Base-by-base conservation (phyloP, 768 basidiomycete genomes). In the Hericium alpestre region DNA sequence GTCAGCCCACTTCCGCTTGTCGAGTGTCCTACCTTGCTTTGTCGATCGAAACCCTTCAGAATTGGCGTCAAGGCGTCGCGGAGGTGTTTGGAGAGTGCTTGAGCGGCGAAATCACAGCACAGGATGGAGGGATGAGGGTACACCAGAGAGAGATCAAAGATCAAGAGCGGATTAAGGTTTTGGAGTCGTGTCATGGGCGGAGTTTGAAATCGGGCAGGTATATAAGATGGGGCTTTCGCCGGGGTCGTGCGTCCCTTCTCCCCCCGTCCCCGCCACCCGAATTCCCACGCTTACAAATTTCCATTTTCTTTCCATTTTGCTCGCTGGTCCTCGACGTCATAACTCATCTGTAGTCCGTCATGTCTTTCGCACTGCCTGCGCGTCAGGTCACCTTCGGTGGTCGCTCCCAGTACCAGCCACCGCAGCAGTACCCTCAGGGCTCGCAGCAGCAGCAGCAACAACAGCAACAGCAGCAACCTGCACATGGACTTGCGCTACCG, bases 331-430 rank as follows among this genome's bases (percentile, higher is more conserved):
- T 10, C 32, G 32, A 32, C 47, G 51, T 50, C 52, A 39, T 20
- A 32, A 27, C 22, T 18, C 52, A 15, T 3, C 5, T 32, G 1
- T 43, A 20, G 55, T 13, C n/a, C 55, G 57, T 39, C 54, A 78
- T 79, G 77, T 79, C 78, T 50, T 86, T 84, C 65, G 82, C 84
- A 38, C 76, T 90, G 55, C 86, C 87, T 60, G 80, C 87, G 59
- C 87, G 87, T 65, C 87, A 86, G 65, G 79, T 90, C 63, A 88
- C 81, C 54, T 87, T 90, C 65, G 85, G 83, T 58, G 85, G 83
- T 56, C 81, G 87, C 58, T 72, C 85, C 53, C 81, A 78, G 60
- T 63, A 66, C 32, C 49, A 51, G 27, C 49, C n/a, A n/a, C 22
- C 9, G 27, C 27, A 23, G 23, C 23, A 51, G 15, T 23, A 51